Evolutionary conservation across 2,329 filamentous ascomycete species (phyloP), one percentile per base, ranked within the genome.

Genomic region (Arachnomyces sp.): DNA sequence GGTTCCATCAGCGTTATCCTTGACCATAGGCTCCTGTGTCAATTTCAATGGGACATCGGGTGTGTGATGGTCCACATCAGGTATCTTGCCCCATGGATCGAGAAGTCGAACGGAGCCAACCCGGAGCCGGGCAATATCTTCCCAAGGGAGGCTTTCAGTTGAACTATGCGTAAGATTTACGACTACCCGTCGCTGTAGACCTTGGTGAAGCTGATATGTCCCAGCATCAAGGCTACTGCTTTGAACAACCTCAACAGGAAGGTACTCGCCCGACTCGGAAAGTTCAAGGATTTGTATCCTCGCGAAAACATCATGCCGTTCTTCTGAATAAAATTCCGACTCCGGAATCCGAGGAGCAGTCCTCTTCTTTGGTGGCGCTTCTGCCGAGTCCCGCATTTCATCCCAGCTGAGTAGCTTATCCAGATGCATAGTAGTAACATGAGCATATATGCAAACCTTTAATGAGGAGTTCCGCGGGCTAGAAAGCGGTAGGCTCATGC

Each of bases 391-490:
- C 43, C 90, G 81, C 82, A 98, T 95, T 54, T 96, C 92, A 59
- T 98, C 92, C 92, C 92, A 98, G 66, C 92, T 98, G 9, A 95
- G 77, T 37, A 98, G 74, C 67, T 95, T 96, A 62, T 98, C 92
- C 15, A 98, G 75, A 65, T 98, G 92, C 82, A 95, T 95, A 0
- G 82, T 71, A 1, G 87, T 92, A 28, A 95, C 86, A 56, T 84
- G 84, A 13, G 92, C 89, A 59, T 95, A 96, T 45, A 98, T 84
- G 36, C 88, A 87, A 7, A 95, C 84, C 40, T 92, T 79, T 39
- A 98, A 66, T 16, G 80, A 83, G 1, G 87, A 80, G 34, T 83
- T 82, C 15, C 76, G 77, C 1, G 87, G 78, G 34, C 82, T 84
- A 32, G 82, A 83, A 28, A 94, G 72, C 3, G 89, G 86, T 39